Conservation (phyloP, 2,329 filamentous ascomycete genomes). For the Leptodontidium sp. region DNA sequence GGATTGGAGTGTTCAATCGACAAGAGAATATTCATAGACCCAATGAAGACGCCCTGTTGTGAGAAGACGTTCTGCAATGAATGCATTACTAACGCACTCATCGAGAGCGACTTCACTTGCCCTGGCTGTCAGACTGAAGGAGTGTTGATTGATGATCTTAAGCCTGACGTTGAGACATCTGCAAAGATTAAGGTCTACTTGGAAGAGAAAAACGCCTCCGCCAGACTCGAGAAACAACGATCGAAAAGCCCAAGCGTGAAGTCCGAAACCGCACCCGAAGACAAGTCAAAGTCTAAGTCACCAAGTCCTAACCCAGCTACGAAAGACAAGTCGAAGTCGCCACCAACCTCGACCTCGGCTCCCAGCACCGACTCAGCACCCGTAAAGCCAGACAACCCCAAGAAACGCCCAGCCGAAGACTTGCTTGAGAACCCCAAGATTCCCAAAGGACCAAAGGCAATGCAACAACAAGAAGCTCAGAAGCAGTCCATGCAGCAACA, state of each 20-base stretch:
- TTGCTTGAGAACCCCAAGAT: slow-evolving; percentile 69
- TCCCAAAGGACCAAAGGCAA: slow-evolving; percentile 71
- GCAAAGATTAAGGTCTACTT: slow-evolving; percentile 81
- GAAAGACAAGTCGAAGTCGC: slow-evolving; percentile 44
- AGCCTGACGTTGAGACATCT: slow-evolving; percentile 79
- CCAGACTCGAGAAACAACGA: slow-evolving; percentile 51
- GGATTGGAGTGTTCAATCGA: slow-evolving; percentile 95
- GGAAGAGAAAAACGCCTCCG: slow-evolving; percentile 60
- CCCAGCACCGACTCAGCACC: slow-evolving; percentile 49
- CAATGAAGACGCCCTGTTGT: slow-evolving; percentile 99
- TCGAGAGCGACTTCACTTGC: slow-evolving; percentile 97
- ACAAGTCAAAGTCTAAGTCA: slow-evolving; percentile 45
- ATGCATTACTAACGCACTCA: slow-evolving; percentile 98
- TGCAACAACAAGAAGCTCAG: slow-evolving; percentile 59
- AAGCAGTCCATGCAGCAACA: slow-evolving; percentile 52
- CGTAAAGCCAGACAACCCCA: slow-evolving; percentile 53
- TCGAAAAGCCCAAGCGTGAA: slow-evolving; percentile 57
- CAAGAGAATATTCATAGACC: slow-evolving; percentile 97
- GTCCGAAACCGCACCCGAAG: slow-evolving; percentile 41
- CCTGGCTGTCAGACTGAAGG: slow-evolving; percentile 90
- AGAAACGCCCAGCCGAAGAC: slow-evolving; percentile 86
- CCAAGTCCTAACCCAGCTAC: slow-evolving; percentile 46
- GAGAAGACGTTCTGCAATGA: slow-evolving; percentile 98
- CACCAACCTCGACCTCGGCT: slow-evolving; percentile 43
- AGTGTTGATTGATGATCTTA: slow-evolving; percentile 91